Evolutionary conservation across 495 filamentous ascomycete species (phyloP), one percentile per base, ranked within the genome.

Genomic region (Cladorrhinum samala): DNA sequence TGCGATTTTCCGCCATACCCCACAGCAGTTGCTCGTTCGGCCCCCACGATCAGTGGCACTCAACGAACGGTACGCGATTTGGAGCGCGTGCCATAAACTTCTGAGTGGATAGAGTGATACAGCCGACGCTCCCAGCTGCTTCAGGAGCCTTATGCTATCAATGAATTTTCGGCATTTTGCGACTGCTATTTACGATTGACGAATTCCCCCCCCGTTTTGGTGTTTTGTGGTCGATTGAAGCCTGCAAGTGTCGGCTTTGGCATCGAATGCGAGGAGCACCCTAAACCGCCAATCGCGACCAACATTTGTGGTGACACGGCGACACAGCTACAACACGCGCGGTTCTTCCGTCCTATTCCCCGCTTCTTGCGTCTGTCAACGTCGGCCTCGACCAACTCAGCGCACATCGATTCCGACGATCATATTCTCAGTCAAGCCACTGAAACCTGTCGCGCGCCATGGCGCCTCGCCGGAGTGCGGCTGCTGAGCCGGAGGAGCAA

Each of bases 401-500:
- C 46, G 11, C 20, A 52, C 17, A 9, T 19, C 13, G 13, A 16
- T 4, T 41, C 49, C 20, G 9, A 7, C 9, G 16, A 14, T 23
- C 1, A 20, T 24, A 27, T 24, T 9, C 17, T 2, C 14, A 18
- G 25, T 45, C 27, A 41, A 11, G 17, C 33, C 38, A n/a, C 46
- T 49, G 40, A 24, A 48, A 25, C 47, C 16, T 21, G 37, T 49
- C 39, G 53, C 53, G 57, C 60, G 54, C 57, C 53, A 70, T 70
- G 67, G 67, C 67, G 67, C 67, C 65, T 49, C 67, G 67, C 50
- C 57, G 65, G 37, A 65, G 60, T 47, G 61, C 67, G 19, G 47
- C 60, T 42, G 57, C 42, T 8, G 65, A 67, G 56, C 51, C 49
- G 14, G 64, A 68, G 51, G 63, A 63, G 50, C 54, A 64, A 49